Evolutionary conservation across 225 moss, liverwort and hornwort genomes (phyloP), one percentile per base, ranked within the genome.

Genomic region (Bryoerythrophyllum caledonicum): DNA sequence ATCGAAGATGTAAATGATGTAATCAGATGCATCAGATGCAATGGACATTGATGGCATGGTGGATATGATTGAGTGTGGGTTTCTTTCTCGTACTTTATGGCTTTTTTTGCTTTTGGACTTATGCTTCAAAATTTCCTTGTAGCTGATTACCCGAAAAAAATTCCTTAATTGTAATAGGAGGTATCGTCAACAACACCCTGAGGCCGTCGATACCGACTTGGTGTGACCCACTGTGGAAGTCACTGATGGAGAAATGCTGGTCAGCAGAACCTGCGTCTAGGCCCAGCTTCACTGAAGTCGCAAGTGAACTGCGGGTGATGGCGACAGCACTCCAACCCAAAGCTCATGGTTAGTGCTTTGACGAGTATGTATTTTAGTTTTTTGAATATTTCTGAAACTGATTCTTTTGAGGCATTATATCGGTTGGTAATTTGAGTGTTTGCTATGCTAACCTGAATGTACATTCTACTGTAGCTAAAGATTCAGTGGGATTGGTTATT

Each of bases 161-260:
- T 63, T 55, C 10, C 74, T 52, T 44, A 17, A 53, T 30, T 55
- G 10, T 77, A 61, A 82, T 81, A 97, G 96, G 96, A 41, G 96
- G 96, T 28, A 97, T 97, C 82, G 96, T 97, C 48, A 97, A 91
- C 82, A 92, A 97, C 79, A 92, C 96, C 60, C 76, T 97, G 80
- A 94, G 96, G 54, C 96, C 96, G 71, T 86, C 81, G 10, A 84
- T 91, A 82, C 96, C 96, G 71, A 84, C 82, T 64, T 97, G 96
- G 96, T 97, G 96, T 80, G 96, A 97, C 61, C 96, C 96, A 41
- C 80, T 85, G 56, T 97, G 96, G 96, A 92, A 94, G 69, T 82
- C 92, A n/a, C 76, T 97, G 76, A 97, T 97, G 96, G 96, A 97
- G 78, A 85, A 75, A 44, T 94, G 94, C 87, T 97, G 96, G 96